Evolutionary conservation across 176 grass and related monocot genomes (phyloP).

Genomic region (Musa troglodytarum): DNA sequence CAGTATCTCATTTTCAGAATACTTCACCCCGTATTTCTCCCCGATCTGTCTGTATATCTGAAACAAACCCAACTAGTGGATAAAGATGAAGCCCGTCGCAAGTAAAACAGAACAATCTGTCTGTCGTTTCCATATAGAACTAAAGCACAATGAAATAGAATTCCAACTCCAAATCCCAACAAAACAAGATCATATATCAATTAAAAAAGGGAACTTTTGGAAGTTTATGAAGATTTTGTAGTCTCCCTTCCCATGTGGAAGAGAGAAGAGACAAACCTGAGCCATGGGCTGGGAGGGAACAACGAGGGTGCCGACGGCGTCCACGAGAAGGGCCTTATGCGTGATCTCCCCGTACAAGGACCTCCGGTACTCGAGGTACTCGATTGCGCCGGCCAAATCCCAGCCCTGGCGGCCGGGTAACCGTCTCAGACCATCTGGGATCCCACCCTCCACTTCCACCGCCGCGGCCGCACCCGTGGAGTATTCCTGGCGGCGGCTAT

Average conservation of each 20-base stretch:
- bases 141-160: neutral
- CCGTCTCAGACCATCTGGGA: neutral
- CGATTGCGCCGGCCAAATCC: constrained; percentile 53
- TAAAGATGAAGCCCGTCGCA: too few relatives aligned
- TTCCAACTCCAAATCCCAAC: neutral
- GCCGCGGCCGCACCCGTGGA: constrained; percentile 22
- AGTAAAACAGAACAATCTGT: neutral
- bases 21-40: constrained; percentile 83
- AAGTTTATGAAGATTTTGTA: neutral
- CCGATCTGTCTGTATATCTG: constrained; percentile 71
- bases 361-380: constrained; percentile 87
- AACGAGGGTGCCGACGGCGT: constrained; percentile 86
- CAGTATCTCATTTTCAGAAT: constrained; percentile 84
- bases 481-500: constrained; percentile 6
- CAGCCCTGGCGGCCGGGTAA: constrained; percentile 20
- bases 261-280: constrained; percentile 36
- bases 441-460: neutral
- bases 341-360: constrained; percentile 94
- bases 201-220: neutral
- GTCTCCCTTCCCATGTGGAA: neutral
- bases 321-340: constrained; percentile 85
- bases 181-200: neutral
- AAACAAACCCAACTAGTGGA: neutral
- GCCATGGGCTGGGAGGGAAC: constrained; percentile 91
- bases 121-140: neutral